Percentiles rank a stretch among this genome's conserved stretches.
Conservation (phyloP, 768 basidiomycete genomes). For the Lentinus tigrinus region DNA sequence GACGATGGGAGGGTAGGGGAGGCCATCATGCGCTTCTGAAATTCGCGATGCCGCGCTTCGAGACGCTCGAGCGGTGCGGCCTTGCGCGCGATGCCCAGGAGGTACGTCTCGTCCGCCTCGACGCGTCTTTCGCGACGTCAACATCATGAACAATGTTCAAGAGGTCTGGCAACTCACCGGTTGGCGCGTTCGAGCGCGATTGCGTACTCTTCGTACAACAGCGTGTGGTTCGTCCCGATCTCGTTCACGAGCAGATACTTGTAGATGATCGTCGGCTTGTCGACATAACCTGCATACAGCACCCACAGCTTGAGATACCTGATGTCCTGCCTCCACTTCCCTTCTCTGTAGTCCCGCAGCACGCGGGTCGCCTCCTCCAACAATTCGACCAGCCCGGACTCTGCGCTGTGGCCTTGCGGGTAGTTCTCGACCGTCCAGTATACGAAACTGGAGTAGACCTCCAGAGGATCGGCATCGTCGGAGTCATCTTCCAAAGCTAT, state of each 20-base stretch:
- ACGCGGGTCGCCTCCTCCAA: constrained; percentile 89
- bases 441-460: constrained; percentile 83
- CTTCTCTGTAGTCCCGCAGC: constrained; percentile 73
- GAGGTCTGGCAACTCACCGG: constrained; percentile 49
- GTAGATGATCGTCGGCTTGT: constrained; percentile 86
- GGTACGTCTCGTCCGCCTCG: constrained; percentile 87
- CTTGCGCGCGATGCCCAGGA: constrained; percentile 83
- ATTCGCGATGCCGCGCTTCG: constrained; percentile 74
- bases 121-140: constrained; percentile 52
- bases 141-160: background rate
- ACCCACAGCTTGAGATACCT: constrained; percentile 94
- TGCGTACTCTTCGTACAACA: constrained; percentile 93
- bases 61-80: constrained; percentile 82
- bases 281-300: constrained; percentile 89
- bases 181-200: constrained; percentile 78
- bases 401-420: constrained; percentile 86
- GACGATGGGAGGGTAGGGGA: constrained; percentile 37
- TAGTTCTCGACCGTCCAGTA: constrained; percentile 94
- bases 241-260: constrained; percentile 88
- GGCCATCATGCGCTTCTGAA: constrained; percentile 89
- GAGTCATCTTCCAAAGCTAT: constrained; percentile 73
- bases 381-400: constrained; percentile 88
- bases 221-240: constrained; percentile 76
- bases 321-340: constrained; percentile 74
- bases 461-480: constrained; percentile 71